Evolutionary conservation across 257 asterid genomes (phyloP).

Genomic region (Forsythia viridissima): DNA sequence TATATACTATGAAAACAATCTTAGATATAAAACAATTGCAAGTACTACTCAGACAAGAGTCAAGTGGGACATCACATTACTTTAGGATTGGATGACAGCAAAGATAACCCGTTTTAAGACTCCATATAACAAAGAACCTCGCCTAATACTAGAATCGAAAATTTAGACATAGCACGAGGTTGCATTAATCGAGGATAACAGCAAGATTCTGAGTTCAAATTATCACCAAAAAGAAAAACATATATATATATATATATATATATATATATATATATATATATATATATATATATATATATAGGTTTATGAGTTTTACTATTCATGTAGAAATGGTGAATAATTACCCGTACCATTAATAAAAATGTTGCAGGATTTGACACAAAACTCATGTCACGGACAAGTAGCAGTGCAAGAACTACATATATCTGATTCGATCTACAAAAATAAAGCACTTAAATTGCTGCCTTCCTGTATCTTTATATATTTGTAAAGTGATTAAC

Average conservation of each 20-base stretch:
- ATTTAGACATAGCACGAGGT: neutral
- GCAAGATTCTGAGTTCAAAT: neutral
- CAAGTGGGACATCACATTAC: neutral
- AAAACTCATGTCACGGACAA: neutral
- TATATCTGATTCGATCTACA: neutral
- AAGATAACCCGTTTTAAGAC: neutral
- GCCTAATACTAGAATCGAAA: neutral
- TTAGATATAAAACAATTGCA: neutral
- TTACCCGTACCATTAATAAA: neutral
- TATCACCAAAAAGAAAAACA: neutral
- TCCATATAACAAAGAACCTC: neutral
- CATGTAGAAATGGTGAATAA: neutral
- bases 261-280: no score
- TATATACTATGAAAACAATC: neutral
- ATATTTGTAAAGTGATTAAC: slow-evolving; percentile 17
- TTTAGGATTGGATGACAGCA: neutral
- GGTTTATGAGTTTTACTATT: neutral
- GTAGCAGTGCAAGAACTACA: neutral
- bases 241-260: no score
- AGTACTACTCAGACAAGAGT: neutral
- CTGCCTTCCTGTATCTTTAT: neutral
- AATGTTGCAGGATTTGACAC: neutral
- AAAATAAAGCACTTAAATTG: neutral
- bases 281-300: no score
- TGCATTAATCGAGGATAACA: neutral